Percentiles rank a stretch among this genome's conserved stretches.
These are phyloP conservation scores for Elsinoe batatas DNA, from an alignment of 2,329 filamentous ascomycete species.

Conservation along the genomic window DNA sequence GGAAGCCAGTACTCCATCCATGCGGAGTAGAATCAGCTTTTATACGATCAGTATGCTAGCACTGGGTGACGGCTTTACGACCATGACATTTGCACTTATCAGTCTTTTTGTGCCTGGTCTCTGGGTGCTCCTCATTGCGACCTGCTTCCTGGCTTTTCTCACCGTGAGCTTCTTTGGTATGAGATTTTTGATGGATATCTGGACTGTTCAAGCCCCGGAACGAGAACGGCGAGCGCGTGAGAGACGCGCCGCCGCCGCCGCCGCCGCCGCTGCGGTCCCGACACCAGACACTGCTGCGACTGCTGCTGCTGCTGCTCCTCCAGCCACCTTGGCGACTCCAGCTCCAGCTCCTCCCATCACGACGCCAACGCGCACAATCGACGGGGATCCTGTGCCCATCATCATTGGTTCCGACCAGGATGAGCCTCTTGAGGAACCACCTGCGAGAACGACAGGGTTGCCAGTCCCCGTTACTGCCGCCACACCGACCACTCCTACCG, in stretches of 20 bases:
- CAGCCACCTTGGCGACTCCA: too few species aligned
- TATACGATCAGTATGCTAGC: conserved; percentile 53
- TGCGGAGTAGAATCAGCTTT: conserved; percentile 53
- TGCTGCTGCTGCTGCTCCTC: conserved; percentile 19
- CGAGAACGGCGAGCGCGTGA: conserved; percentile 32
- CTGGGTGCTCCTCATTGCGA: conserved; percentile 46
- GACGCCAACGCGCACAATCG: conserved; percentile 28
- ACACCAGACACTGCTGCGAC: conserved; percentile 6
- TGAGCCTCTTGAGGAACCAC: conserved; percentile 31
- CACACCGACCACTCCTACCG: conserved; percentile 25
- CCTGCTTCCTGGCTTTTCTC: conserved; percentile 50
- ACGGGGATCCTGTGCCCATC: conserved; percentile 44
- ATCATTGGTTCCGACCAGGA: conserved; percentile 53
- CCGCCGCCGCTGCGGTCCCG: conserved; percentile 13
- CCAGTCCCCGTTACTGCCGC: conserved; percentile 20
- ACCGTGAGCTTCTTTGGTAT: conserved; percentile 54
- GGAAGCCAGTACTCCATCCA: conserved; percentile 55
- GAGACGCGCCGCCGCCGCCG: conserved; percentile 15
- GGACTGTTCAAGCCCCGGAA: conserved; percentile 50
- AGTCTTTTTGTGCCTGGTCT: conserved; percentile 47
- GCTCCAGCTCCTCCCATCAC: conserved; percentile 18
- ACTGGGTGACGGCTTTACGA: conserved; percentile 51
- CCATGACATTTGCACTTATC: conserved; percentile 43
- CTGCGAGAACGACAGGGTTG: conserved; percentile 25
- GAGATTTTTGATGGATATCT: conserved; percentile 58